phyloP scores from a whole-genome alignment of 345 rosid species.

The Eucalyptus victrix region DNA sequence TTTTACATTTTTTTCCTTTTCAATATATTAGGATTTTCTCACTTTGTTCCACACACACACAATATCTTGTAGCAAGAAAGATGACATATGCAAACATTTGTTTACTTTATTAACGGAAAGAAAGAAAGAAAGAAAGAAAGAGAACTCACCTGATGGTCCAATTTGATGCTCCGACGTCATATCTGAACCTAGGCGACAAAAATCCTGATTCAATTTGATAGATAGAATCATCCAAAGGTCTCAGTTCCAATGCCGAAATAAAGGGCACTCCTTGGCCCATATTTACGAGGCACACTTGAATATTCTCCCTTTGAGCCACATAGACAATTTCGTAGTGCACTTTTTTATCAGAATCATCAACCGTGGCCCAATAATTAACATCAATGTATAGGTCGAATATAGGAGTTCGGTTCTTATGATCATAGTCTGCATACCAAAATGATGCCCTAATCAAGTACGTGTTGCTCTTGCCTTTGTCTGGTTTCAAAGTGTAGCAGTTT shows the following conservation, averaged over 20 bases:
- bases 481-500: not conserved
- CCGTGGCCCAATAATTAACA: not conserved
- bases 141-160: too few species aligned
- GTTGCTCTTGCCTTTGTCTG: not conserved
- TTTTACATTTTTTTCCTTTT: too few species aligned
- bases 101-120: too few species aligned
- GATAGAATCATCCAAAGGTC: not conserved
- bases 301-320: not conserved
- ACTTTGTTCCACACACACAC: too few species aligned
- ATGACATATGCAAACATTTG: fast-evolving
- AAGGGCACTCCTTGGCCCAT: not conserved
- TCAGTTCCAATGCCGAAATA: not conserved
- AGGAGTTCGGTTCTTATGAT: not conserved
- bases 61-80: too few species aligned
- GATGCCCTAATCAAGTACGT: not conserved
- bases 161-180: too few species aligned
- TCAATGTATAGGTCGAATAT: not conserved
- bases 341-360: not conserved
- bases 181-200: not conserved
- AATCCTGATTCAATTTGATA: not conserved
- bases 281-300: not conserved
- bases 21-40: too few species aligned
- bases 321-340: not conserved
- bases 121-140: too few species aligned
- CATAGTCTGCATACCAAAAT: not conserved